Evolutionary conservation across 176 grass and related monocot genomes (phyloP).

Genomic region (Triticum urartu): DNA sequence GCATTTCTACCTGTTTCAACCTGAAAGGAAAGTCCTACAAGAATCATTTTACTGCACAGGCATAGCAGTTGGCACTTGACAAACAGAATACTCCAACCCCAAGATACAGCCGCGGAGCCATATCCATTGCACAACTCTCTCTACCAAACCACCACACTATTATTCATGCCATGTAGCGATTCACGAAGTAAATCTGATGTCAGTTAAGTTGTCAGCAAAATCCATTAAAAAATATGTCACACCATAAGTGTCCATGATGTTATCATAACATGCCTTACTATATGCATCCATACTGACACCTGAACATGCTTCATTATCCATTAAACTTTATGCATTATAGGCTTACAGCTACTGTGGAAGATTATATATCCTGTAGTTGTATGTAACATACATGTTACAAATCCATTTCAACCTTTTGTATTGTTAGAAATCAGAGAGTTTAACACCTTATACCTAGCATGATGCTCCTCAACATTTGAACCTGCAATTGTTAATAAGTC

Average conservation of each 20-base stretch:
- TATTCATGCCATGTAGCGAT: not conserved
- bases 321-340: not conserved
- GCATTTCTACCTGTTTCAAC: not conserved
- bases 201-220: not conserved
- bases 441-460: not conserved
- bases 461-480: not conserved
- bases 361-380: not conserved
- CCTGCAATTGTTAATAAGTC: not conserved
- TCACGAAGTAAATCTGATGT: not conserved
- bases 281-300: not conserved
- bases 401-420: conserved; percentile 4
- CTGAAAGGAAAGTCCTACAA: not conserved
- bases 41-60: not conserved
- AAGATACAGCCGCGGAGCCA: not conserved
- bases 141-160: not conserved
- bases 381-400: not conserved
- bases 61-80: not conserved
- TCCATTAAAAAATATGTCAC: not conserved
- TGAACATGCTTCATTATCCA: not conserved
- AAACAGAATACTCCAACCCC: not conserved
- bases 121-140: not conserved
- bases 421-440: not conserved
- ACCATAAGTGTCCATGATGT: not conserved
- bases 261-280: not conserved
- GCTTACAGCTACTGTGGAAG: not conserved